Conservation (phyloP, 495 filamentous ascomycete genomes). For the Podospora didyma region DNA sequence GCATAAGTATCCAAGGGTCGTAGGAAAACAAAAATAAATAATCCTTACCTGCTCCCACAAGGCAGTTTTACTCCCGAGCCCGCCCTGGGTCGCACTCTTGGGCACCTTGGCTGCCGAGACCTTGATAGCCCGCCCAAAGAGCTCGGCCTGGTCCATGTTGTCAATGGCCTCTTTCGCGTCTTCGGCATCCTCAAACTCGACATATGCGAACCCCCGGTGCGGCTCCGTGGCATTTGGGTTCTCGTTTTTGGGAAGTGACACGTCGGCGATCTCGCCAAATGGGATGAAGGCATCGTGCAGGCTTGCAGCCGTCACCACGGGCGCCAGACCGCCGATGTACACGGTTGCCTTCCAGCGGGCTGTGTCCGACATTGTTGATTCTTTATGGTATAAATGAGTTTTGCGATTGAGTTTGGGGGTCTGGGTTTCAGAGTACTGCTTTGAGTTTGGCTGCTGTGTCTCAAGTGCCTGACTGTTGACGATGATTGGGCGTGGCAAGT, state of each 20-base stretch:
- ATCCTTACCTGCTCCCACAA: constrained; percentile 90
- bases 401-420: background rate
- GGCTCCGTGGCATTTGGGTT: constrained; percentile 60
- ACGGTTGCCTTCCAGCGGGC: constrained; percentile 85
- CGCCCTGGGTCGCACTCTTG: constrained; percentile 77
- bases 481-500: too few relatives aligned
- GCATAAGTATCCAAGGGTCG: too few relatives aligned
- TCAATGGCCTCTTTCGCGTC: constrained; percentile 96
- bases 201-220: constrained; percentile 93
- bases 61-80: constrained; percentile 84
- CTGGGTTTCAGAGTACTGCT: background rate
- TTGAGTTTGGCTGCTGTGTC: too few relatives aligned
- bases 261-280: constrained; percentile 89
- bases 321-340: constrained; percentile 85
- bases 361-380: constrained; percentile 67
- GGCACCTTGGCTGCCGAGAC: constrained; percentile 89
- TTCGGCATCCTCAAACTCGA: constrained; percentile 82
- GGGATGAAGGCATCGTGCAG: constrained; percentile 91
- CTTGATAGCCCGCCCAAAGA: constrained; percentile 90
- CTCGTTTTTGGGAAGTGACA: constrained; percentile 84
- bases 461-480: too few relatives aligned
- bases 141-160: constrained; percentile 97
- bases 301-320: constrained; percentile 65
- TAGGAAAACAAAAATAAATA: too few relatives aligned
- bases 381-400: background rate